Evolutionary conservation across 352 stramenopile species (phyloP), one percentile per base, ranked within the genome.

Genomic region (Phytophthora citrophthora): DNA sequence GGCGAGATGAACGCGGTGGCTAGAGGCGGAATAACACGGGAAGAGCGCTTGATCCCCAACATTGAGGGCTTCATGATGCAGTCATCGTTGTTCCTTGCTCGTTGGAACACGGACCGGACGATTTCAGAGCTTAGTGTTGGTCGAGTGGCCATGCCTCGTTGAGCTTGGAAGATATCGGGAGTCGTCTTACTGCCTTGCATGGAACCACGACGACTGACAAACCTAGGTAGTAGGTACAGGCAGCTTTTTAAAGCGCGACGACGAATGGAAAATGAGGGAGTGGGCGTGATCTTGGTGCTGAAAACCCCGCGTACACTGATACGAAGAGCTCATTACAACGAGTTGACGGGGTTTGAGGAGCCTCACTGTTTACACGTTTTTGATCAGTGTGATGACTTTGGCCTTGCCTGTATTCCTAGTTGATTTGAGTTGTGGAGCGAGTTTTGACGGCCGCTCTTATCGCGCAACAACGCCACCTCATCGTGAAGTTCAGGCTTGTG

Each of bases 21-120:
- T 24, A 24, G 10, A 16, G 54, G 5, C 26, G 44, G 31, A 9
- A 47, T 18, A 16, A 24, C 18, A 40, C 18, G 8, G 56, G 46
- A 24, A 44, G 29, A 36, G 4, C 48, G 47, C 20, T 58, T 53
- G 18, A 32, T 10, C 10, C 31, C 52, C 18, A 11, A 8, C 29
- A 1, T 51, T 23, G 20, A 32, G 31, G 34, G 15, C n/a, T 24
- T 32, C 23, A 18, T 48, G 8, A 50, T 11, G 1, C n/a, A 13
- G 53, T 31, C 13, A 2, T 23, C 7, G 50, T 10, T 43, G 32
- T 43, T 20, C 29, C 29, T 34, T 26, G 27, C 12, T 50, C 53
- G 44, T 24, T 69, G 53, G 24, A 69, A 59, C 31, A 59, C 46
- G 12, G 53, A 47, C 9, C 61, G 46, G 24, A 64, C 47, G 13